Conservation (phyloP, 441 rosid species). For the Pelargonium fulgidum region DNA sequence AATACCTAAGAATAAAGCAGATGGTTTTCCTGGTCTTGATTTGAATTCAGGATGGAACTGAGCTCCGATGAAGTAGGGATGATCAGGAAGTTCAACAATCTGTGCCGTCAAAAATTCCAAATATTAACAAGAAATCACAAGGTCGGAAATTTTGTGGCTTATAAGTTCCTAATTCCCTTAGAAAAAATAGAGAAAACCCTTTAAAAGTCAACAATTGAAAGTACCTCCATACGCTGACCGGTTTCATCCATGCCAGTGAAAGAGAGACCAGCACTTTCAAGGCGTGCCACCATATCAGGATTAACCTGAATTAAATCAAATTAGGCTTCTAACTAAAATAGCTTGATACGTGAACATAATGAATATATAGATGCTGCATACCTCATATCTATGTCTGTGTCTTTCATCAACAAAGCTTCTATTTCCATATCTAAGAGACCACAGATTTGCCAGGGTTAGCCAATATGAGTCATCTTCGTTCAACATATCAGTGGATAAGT, state of each 20-base stretch:
- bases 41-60: slow-evolving; percentile 22
- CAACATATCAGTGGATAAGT: neutral
- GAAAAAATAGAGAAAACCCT: too few species aligned
- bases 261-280: slow-evolving; percentile 48
- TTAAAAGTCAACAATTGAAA: too few species aligned
- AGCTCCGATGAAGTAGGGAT: slow-evolving; percentile 11
- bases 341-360: neutral
- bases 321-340: neutral
- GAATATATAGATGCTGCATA: slow-evolving; percentile 19
- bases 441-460: slow-evolving; percentile 7
- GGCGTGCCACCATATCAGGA: slow-evolving; percentile 48
- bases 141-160: neutral
- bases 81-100: slow-evolving; percentile 18
- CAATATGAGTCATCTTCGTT: neutral
- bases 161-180: neutral
- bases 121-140: slow-evolving; percentile 12
- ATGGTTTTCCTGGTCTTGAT: slow-evolving; percentile 18
- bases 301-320: slow-evolving; percentile 40
- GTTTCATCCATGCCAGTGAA: slow-evolving; percentile 65
- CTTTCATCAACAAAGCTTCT: slow-evolving; percentile 45
- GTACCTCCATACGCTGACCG: slow-evolving; percentile 60
- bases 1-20: slow-evolving; percentile 6
- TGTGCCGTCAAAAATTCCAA: slow-evolving; percentile 9
- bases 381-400: slow-evolving; percentile 72
- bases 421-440: slow-evolving; percentile 42